A percentile compares a stretch with the other conserved stretches of the same genome.
These are phyloP conservation scores for Annona cherimola DNA, from an alignment of 164 flowering plant species.

Conservation along the genomic window DNA sequence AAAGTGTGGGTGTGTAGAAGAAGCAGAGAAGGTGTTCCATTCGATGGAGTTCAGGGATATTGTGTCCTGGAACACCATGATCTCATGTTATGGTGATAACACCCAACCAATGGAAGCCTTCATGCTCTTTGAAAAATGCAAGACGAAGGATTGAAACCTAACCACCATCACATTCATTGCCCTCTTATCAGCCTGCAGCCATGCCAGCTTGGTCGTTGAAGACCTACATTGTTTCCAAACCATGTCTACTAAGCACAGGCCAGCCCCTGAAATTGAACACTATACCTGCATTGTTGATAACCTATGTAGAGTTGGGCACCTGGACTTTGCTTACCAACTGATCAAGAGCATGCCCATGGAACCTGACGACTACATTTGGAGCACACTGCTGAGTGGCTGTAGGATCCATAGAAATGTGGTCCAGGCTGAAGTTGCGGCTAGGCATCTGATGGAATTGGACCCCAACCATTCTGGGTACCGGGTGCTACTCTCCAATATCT, in stretches of 20 bases:
- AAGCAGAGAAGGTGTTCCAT: conserved; percentile 18
- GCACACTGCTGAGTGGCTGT: conserved; percentile 25
- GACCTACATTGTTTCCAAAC: conserved; percentile 15
- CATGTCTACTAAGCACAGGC: conserved; percentile 18
- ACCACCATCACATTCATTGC: conserved; percentile 24
- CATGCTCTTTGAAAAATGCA: conserved; percentile 22
- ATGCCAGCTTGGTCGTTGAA: conserved; percentile 22
- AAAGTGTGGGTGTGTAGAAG: conserved; percentile 25
- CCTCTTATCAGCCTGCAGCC: conserved; percentile 26
- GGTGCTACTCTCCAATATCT: conserved; percentile 24
- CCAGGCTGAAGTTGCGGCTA: conserved; percentile 25
- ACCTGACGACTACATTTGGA: conserved; percentile 29
- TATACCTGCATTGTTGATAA: conserved; percentile 24
- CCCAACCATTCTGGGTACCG: conserved; percentile 29
- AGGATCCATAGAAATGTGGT: conserved; percentile 24
- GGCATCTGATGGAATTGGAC: conserved; percentile 20
- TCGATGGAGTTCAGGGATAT: conserved; percentile 18
- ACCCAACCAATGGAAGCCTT: conserved; percentile 16
- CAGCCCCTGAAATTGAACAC: conserved; percentile 23
- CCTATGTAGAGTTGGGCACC: conserved; percentile 21
- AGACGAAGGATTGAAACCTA: conserved; percentile 20
- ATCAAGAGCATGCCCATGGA: conserved; percentile 24
- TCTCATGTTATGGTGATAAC: conserved; percentile 19
- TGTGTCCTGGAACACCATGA: conserved; percentile 28
- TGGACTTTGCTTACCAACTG: conserved; percentile 19